A percentile compares a stretch with the other conserved stretches of the same genome.
Conservation (phyloP, 1,284 basidiomycete genomes). For the Mixia osmundae region DNA sequence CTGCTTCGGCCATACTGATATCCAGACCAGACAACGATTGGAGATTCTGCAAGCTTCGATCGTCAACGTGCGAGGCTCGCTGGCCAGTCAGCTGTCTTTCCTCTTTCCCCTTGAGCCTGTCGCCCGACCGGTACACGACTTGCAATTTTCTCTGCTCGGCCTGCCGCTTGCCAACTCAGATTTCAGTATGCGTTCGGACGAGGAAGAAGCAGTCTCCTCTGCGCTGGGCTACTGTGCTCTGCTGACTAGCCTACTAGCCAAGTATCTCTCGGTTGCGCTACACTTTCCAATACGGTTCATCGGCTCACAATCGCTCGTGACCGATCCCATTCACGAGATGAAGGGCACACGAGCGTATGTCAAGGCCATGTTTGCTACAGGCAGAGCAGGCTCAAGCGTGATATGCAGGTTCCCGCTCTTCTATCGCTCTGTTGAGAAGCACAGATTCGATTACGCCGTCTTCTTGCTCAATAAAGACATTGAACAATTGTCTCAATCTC, state of each 20-base stretch:
- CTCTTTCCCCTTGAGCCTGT: constrained; percentile 74
- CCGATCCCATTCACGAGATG: constrained; percentile 77
- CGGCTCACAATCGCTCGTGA: constrained; percentile 64
- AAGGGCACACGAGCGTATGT: constrained; percentile 70
- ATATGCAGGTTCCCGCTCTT: constrained; percentile 65
- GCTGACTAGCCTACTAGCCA: constrained; percentile 50
- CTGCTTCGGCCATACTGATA: background rate
- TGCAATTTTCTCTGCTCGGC: constrained; percentile 51
- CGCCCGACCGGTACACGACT: constrained; percentile 16
- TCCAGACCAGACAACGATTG: constrained; percentile 24
- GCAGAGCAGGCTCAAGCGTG: constrained; percentile 2
- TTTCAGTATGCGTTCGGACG: constrained; percentile 36
- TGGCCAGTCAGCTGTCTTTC: constrained; percentile 47
- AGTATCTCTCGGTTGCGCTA: constrained; percentile 50
- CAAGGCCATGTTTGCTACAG: constrained; percentile 4
- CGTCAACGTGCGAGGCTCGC: constrained; percentile 31
- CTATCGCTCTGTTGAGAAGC: constrained; percentile 77
- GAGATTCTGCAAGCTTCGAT: constrained; percentile 30
- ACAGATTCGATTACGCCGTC: constrained; percentile 92
- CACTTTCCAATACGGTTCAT: constrained; percentile 72
- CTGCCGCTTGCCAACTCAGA: constrained; percentile 53
- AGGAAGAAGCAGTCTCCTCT: constrained; percentile 58
- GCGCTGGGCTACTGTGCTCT: constrained; percentile 72
- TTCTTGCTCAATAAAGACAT: constrained; percentile 94
- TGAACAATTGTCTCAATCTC: constrained; percentile 72